phyloP scores from a whole-genome alignment of 768 basidiomycete species.

The Leccinum broughii region DNA sequence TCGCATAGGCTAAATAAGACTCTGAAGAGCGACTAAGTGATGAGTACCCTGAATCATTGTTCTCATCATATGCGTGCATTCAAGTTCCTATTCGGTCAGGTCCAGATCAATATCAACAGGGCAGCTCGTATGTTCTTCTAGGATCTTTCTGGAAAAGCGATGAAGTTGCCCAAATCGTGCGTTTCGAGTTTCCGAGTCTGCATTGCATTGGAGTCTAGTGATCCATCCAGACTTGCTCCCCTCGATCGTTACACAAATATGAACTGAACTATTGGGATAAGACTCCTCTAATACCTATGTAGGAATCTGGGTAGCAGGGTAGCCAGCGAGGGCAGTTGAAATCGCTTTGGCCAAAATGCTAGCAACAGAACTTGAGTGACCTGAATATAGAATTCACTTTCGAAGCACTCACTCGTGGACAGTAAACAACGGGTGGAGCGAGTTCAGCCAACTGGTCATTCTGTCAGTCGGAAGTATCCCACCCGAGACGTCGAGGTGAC shows the following conservation, averaged over 20 bases:
- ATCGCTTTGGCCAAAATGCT: slow-evolving; percentile 56
- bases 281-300: slow-evolving; percentile 4
- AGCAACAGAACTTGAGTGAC: slow-evolving; percentile 5
- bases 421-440: slow-evolving; percentile 60
- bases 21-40: too few relatives aligned
- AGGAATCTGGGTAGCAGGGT: slow-evolving; percentile 14
- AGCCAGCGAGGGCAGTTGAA: slow-evolving; percentile 44
- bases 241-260: too few relatives aligned
- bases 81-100: too few relatives aligned
- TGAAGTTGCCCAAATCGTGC: too few relatives aligned
- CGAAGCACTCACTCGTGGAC: slow-evolving; percentile 52
- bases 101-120: too few relatives aligned
- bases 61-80: too few relatives aligned
- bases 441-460: slow-evolving; percentile 54
- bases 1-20: too few relatives aligned
- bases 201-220: too few relatives aligned
- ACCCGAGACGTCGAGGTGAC: slow-evolving; percentile 20
- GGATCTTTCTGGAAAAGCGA: too few relatives aligned
- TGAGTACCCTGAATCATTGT: too few relatives aligned
- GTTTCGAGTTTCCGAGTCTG: neutral
- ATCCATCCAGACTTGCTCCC: too few relatives aligned
- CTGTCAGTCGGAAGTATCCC: neutral
- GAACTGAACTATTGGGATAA: neutral
- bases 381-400: neutral
- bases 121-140: too few relatives aligned